phyloP scores from a whole-genome alignment of 202 grass and related monocot species.

The Musa balbisiana region DNA sequence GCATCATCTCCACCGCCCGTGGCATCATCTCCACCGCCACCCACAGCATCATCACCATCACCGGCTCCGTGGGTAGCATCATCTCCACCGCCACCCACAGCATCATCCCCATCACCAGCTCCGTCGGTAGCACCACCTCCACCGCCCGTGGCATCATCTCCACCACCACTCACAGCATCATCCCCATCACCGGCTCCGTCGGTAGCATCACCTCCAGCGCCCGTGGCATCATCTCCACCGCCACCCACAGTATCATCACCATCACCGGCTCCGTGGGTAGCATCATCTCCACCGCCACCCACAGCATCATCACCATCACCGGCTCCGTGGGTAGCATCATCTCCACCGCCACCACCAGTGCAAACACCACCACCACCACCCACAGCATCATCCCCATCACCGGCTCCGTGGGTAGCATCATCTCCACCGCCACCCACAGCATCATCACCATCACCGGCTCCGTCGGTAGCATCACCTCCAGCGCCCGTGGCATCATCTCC shows the following conservation, averaged over 20 bases:
- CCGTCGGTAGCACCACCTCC: background rate
- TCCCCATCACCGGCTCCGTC: slow-evolving; percentile 1
- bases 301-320: background rate
- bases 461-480: too few relatives aligned
- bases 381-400: too few relatives aligned
- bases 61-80: slow-evolving; percentile 7
- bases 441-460: too few relatives aligned
- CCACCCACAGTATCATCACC: background rate
- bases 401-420: too few relatives aligned
- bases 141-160: background rate
- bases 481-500: too few relatives aligned
- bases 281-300: background rate
- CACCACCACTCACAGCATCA: background rate
- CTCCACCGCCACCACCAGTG: background rate
- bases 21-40: background rate
- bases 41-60: slow-evolving; percentile 28
- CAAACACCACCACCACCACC: too few relatives aligned
- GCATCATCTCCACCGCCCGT: background rate
- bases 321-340: too few relatives aligned
- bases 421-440: too few relatives aligned
- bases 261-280: slow-evolving; percentile 2
- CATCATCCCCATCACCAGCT: slow-evolving; percentile 3
- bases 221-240: slow-evolving; percentile 11
- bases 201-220: background rate
- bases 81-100: background rate